Evolutionary conservation across 2,329 filamentous ascomycete genomes (phyloP), one percentile per base, ranked within the genome.

Genomic region (Penicillium sp.): DNA sequence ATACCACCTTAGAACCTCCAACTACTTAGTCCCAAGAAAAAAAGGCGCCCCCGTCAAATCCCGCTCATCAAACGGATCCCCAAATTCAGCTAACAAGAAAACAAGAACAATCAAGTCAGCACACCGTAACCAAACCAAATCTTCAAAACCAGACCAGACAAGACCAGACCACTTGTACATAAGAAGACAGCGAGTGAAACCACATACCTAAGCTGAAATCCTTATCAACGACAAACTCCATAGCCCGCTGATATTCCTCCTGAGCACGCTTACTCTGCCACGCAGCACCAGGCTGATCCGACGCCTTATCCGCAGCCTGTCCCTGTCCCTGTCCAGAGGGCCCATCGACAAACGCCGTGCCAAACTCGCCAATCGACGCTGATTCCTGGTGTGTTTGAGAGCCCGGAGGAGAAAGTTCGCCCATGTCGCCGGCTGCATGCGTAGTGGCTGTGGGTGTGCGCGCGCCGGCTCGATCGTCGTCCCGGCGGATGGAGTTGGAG

Each of bases 251-350:
- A 56, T 73, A 77, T 46, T 83, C 81, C 51, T 83, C 80, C 53
- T 75, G 64, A 4, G 78, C 77, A 59, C 80, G 81, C 64, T 78
- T 80, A 53, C 73, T 80, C 56, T 72, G 73, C 79, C 79, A 83
- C 8, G 69, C 68, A 38, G 74, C 75, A 2, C 79, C 76, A 7
- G 77, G 77, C 52, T 71, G 67, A 30, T 75, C 69, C 43, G 71
- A 70, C 49, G 58, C 58, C 56, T 54, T 54, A 8, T 49, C 49
- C 36, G 49, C 14, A 16, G 37, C n/a, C n/a, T n/a, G n/a, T n/a
- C n/a, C n/a, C n/a, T n/a, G n/a, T n/a, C n/a, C 16, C 38, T 34
- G n/a, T 14, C 37, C 38, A 25, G 46, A 12, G 31, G 42, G 49
- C 38, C 47, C 22, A 41, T 60, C 55, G n/a, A n/a, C n/a, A 12